These are phyloP conservation scores for Solanum arcanum DNA, from an alignment of 257 asterid species.

Conservation along the genomic window DNA sequence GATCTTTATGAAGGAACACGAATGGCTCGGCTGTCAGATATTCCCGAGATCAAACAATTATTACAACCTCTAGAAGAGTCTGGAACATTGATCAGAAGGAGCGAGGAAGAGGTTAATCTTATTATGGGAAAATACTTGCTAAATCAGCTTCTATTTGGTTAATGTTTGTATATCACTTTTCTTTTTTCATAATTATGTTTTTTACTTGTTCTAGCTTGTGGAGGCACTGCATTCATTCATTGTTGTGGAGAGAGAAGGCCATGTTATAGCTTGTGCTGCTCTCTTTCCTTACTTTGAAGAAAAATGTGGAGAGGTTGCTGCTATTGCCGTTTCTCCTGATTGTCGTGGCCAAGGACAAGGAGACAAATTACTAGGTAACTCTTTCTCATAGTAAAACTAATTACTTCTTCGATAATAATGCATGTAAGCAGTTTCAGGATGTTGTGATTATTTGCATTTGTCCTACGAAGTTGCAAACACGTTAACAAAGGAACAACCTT, in stretches of 20 bases:
- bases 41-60: slow-evolving; percentile 62
- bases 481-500: not conserved
- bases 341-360: slow-evolving; percentile 99
- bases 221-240: slow-evolving; percentile 49
- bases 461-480: not conserved
- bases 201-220: slow-evolving; percentile 33
- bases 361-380: slow-evolving; percentile 86
- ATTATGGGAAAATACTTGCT: not conserved
- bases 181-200: not conserved
- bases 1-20: slow-evolving; percentile 95
- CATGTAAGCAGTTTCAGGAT: not conserved
- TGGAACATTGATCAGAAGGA: slow-evolving; percentile 75
- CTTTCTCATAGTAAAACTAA: not conserved
- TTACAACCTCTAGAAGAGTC: slow-evolving; percentile 76
- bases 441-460: not conserved
- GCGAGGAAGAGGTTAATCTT: slow-evolving; percentile 62
- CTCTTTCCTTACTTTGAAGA: slow-evolving; percentile 65
- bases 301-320: slow-evolving; percentile 95
- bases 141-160: not conserved
- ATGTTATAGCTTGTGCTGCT: slow-evolving; percentile 82
- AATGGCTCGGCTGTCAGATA: slow-evolving; percentile 59
- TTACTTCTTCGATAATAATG: not conserved
- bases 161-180: not conserved
- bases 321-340: slow-evolving; percentile 95
- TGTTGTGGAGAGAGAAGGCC: slow-evolving; percentile 95